Percentiles rank a stretch among this genome's conserved stretches.
Conservation (phyloP, 495 filamentous ascomycete genomes). For the Xanthoparmelia taractica region DNA sequence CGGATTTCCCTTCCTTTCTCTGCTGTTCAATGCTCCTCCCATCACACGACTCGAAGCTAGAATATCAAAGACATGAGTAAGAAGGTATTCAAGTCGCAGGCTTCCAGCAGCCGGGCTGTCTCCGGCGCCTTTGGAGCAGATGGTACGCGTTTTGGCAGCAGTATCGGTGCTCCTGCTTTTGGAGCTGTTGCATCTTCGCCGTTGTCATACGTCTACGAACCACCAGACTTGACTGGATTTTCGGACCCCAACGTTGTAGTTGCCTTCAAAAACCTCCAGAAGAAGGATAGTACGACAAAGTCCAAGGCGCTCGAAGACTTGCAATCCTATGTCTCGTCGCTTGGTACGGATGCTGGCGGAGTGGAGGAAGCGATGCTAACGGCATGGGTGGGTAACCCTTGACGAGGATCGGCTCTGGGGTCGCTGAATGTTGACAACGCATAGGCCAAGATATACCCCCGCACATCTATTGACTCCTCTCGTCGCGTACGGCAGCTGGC, state of each 20-base stretch:
- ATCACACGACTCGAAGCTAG: neutral
- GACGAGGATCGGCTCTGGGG: constrained; percentile 9
- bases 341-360: constrained; percentile 42
- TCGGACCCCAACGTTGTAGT: constrained; percentile 75
- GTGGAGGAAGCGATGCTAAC: constrained; percentile 71
- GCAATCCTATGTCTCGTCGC: constrained; percentile 49
- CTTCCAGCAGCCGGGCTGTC: constrained; percentile 62
- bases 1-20: neutral
- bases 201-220: constrained; percentile 78
- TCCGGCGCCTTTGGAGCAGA: constrained; percentile 38
- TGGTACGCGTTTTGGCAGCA: constrained; percentile 36
- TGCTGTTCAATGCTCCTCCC: neutral
- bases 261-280: constrained; percentile 81
- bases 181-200: constrained; percentile 44
- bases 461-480: constrained; percentile 77
- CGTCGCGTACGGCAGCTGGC: constrained; percentile 80
- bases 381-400: constrained; percentile 66
- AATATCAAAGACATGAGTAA: constrained; percentile 47
- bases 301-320: constrained; percentile 89
- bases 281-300: constrained; percentile 89
- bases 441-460: constrained; percentile 77
- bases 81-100: constrained; percentile 59
- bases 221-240: constrained; percentile 70
- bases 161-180: constrained; percentile 41
- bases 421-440: constrained; percentile 30